Base-by-base conservation (phyloP, 1,284 basidiomycete genomes). In the Psilocybe mexicana region DNA sequence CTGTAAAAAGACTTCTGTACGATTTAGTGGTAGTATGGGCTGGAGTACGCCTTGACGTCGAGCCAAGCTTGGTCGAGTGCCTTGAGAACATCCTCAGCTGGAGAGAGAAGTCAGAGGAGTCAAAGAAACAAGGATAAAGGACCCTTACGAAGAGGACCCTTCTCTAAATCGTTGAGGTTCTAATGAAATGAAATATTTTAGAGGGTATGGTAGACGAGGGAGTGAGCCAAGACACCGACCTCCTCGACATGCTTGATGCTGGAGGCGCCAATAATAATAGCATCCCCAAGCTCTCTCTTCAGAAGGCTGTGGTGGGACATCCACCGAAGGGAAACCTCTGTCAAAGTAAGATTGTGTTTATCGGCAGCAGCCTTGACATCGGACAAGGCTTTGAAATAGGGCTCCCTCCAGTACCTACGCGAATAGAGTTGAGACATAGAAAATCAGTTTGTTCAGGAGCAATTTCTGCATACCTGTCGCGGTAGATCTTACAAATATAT, bases 111-210 rank as follows among this genome's bases (percentile, higher is more conserved):
- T 33, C 30, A 33, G 30, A 33, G 3, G 30, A 8, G 8, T 8
- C 8, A 8, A 33, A 33, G 8, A 23, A 30, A 38, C 47, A 24
- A 6, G 30, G 43, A 12, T 30, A 46, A 14, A 43, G 2, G 44
- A 0, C 11, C 74, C 79, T 76, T 61, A 81, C 80, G 79, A 55
- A 83, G 66, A 2, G 82, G 81, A 0, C 82, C 83, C 63, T 86
- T 85, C 69, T 85, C 83, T 23, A 84, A 67, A 62, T 85, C 83
- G 24, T 74, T 28, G 45, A 84, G 63, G 61, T 85, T 86, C 78
- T 80, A 59, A n/a, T 35, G 14, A 48, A 33, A n/a, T n/a, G n/a
- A n/a, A n/a, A n/a, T n/a, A 33, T 25, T 28, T 36, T 1, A 33
- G 8, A 25, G 40, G 51, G 12, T 28, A n/a, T 54, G 18, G 33